Base-by-base conservation (phyloP, 2,329 filamentous ascomycete genomes). In the Fusarium subtropicale region DNA sequence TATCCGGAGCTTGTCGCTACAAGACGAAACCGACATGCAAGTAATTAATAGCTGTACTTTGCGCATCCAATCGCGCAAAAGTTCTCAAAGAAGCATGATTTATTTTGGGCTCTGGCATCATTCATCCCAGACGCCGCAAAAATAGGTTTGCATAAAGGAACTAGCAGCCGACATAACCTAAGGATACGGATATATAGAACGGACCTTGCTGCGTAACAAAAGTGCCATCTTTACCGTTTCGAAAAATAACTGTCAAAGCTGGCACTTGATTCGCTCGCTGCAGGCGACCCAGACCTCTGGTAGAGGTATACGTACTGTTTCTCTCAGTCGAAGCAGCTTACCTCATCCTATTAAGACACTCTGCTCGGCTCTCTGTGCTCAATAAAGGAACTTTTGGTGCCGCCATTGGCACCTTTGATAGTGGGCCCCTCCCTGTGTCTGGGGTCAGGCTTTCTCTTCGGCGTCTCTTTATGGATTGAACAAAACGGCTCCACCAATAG, bases 371-470 rank as follows among this genome's bases (percentile, higher is more conserved):
- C 24, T 55, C n/a, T 31, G 20, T 47, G 24, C 31, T 45, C 47
- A 26, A 31, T 36, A 61, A 48, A 74, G 73, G 73, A 75, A 75
- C 73, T 75, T 75, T 75, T 75, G 73, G 62, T 56, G 48, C 53
- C 44, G 59, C 56, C 70, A 63, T 73, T 73, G 73, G 73, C 59
- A 75, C 73, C 73, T 75, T 75, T 75, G 73, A 67, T 67, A 72
- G 63, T 55, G 61, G 48, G 62, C 58, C 68, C 64, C 64, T 71
- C 68, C 52, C 60, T 41, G 42, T 58, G 53, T 68, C 67, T 68
- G 59, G 64, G 63, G 55, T 55, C 53, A 50, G 48, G 58, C 39
- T 57, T 52, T 56, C 50, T 45, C 36, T 47, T 60, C 56, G 68
- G 54, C 57, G 53, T 52, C 34, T 68, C 45, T 60, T 65, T 64